A percentile compares a stretch with the other conserved stretches of the same genome.
phyloP scores from a whole-genome alignment of 257 asterid species.

The Leonotis leonurus region DNA sequence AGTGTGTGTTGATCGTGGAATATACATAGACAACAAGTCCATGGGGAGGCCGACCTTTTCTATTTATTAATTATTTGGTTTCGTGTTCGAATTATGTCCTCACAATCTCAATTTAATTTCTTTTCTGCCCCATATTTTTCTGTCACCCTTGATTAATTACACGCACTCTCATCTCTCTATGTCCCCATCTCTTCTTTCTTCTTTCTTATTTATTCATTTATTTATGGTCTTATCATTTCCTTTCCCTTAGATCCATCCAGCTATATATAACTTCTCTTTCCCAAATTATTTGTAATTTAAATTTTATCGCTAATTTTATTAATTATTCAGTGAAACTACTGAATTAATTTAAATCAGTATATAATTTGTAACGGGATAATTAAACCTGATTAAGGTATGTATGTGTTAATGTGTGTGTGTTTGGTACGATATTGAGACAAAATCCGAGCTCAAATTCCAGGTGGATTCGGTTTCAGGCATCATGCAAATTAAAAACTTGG shows the following conservation, averaged over 20 bases:
- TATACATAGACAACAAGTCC: no score
- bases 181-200: slow-evolving; percentile 12
- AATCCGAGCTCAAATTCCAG: slow-evolving; percentile 46
- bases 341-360: no score
- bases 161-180: slow-evolving; percentile 16
- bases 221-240: slow-evolving; percentile 19
- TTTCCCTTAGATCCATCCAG: slow-evolving; percentile 13
- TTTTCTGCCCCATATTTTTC: slow-evolving; percentile 19
- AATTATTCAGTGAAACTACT: no score
- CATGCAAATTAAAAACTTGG: slow-evolving; percentile 10
- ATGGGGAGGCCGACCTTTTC: no score
- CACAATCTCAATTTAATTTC: slow-evolving; percentile 1
- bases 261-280: no score
- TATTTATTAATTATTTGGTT: no score
- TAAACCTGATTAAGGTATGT: background rate
- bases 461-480: slow-evolving; percentile 48
- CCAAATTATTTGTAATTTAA: no score
- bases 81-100: slow-evolving; percentile 56
- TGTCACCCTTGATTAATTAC: slow-evolving; percentile 24
- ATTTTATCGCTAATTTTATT: no score
- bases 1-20: no score
- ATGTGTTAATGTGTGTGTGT: background rate
- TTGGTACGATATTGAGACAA: slow-evolving; percentile 29
- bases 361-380: no score
- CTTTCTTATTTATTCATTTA: slow-evolving; percentile 12